Percentiles rank a stretch among this genome's conserved stretches.
Evolutionary conservation across 306 rosid genomes (phyloP).

Genomic region (Quercus aquifolioides): DNA sequence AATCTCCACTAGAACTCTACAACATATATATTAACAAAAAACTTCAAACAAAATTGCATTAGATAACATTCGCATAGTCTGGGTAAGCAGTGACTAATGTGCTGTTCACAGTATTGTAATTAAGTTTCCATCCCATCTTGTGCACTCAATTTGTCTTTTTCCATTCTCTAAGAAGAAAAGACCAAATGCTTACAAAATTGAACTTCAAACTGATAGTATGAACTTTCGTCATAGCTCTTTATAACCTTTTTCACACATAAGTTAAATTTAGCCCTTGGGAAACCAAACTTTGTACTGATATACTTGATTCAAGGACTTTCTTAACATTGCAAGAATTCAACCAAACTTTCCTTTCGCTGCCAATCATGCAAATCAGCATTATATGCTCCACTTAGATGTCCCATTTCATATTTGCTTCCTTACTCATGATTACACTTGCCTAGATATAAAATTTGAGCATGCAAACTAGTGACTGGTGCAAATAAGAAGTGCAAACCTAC

Average conservation of each 20-base stretch:
- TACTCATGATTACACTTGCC: neutral
- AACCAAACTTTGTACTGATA: neutral
- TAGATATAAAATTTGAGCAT: constrained; percentile 17
- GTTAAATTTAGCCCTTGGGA: neutral
- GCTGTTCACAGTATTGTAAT: too few relatives aligned
- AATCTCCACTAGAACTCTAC: neutral
- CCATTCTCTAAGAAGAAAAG: neutral
- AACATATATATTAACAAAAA: neutral
- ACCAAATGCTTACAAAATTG: neutral
- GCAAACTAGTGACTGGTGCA: constrained; percentile 7
- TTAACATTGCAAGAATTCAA: neutral
- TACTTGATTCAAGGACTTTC: neutral
- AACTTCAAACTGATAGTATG: neutral
- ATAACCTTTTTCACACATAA: neutral
- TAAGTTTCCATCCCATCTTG: neutral
- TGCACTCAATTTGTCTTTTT: neutral
- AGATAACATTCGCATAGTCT: too few relatives aligned
- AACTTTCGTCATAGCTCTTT: neutral
- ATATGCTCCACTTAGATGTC: neutral
- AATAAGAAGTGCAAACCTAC: constrained; percentile 41
- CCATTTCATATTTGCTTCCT: constrained; percentile 9
- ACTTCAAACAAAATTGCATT: too few relatives aligned
- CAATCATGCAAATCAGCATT: neutral
- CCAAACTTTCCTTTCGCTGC: neutral
- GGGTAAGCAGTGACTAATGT: too few relatives aligned